Percentiles rank a stretch among this genome's conserved stretches.
Evolutionary conservation across 176 grass and related monocot genomes (phyloP).

Genomic region (Panicum miliaceum): DNA sequence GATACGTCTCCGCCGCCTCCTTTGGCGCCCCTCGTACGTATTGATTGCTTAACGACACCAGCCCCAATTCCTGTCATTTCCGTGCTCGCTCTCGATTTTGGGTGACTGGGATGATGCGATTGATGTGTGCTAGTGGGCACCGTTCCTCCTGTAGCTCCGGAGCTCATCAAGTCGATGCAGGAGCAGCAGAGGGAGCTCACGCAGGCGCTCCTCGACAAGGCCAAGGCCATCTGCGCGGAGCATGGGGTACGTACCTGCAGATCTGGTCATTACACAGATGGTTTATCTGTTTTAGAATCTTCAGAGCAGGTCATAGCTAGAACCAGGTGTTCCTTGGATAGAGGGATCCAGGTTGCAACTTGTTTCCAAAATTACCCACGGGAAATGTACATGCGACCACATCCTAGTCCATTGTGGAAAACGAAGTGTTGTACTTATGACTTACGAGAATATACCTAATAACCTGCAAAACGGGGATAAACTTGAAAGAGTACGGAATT

Average conservation of each 20-base stretch:
- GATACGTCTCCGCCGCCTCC: slow-evolving; percentile 52
- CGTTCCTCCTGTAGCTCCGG: slow-evolving; percentile 41
- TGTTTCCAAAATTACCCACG: neutral
- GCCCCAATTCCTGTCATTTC: neutral
- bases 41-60: neutral
- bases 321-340: too few species aligned
- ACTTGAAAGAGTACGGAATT: neutral
- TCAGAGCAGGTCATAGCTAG: neutral
- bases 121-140: slow-evolving; percentile 35
- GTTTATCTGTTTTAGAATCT: neutral
- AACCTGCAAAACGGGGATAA: too few species aligned
- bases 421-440: neutral
- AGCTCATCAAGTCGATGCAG: slow-evolving; percentile 63
- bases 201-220: slow-evolving; percentile 56
- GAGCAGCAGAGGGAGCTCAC: slow-evolving; percentile 62
- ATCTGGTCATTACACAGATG: neutral
- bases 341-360: neutral
- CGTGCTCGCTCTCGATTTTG: neutral
- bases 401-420: neutral
- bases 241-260: slow-evolving; percentile 53
- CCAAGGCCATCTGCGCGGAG: slow-evolving; percentile 51
- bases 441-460: neutral
- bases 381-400: neutral
- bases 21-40: slow-evolving; percentile 37
- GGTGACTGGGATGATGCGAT: neutral